These are phyloP conservation scores for Sugiyamaella japonica DNA, from an alignment of 1,139 yeast genomes.

Conservation along the genomic window DNA sequence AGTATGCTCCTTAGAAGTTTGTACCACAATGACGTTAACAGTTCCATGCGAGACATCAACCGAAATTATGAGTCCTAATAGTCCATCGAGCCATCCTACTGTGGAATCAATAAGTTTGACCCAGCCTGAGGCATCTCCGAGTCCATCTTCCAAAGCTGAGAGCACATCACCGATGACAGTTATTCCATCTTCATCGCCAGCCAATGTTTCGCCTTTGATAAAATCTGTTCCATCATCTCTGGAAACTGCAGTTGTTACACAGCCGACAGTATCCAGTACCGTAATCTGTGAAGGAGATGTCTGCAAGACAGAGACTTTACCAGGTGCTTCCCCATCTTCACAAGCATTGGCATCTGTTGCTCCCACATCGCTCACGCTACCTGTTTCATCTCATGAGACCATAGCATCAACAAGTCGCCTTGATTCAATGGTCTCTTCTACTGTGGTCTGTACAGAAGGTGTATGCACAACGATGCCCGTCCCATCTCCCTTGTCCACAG, in stretches of 20 bases:
- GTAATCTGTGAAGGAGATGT: not conserved
- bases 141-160: not conserved
- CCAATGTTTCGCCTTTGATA: too few relatives aligned
- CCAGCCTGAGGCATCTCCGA: not conserved
- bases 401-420: too few relatives aligned
- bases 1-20: slow-evolving; percentile 5
- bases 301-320: slow-evolving; percentile 10
- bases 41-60: not conserved
- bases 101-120: not conserved
- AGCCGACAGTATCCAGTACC: too few relatives aligned
- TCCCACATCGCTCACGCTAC: not conserved
- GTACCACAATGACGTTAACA: slow-evolving; percentile 4
- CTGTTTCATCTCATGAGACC: not conserved
- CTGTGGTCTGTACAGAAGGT: slow-evolving; percentile 3
- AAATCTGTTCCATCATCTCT: too few relatives aligned
- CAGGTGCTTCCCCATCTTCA: not conserved
- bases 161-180: too few relatives aligned
- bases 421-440: not conserved
- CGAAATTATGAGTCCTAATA: too few relatives aligned
- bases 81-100: not conserved
- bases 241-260: too few relatives aligned
- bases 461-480: slow-evolving; percentile 15
- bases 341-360: slow-evolving; percentile 7
- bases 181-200: too few relatives aligned
- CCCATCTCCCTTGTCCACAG: not conserved